Base-by-base conservation (phyloP, 1,139 yeast genomes). In the Wickerhamomyces sp. region DNA sequence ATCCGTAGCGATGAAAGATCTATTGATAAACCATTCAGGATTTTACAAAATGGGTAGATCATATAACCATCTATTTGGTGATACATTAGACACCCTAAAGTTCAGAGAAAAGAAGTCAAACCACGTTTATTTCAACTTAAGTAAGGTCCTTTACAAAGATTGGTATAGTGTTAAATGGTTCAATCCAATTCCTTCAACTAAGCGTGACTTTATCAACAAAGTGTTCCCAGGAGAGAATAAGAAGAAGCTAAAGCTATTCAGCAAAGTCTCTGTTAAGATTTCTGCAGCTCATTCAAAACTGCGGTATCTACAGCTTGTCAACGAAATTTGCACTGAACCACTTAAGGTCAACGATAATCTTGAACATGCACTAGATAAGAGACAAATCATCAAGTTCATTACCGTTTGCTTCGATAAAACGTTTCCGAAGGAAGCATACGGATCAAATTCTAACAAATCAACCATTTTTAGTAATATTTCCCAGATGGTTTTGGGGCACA, bases 371-470 rank as follows among this genome's bases (percentile, higher is more conserved):
- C 55, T 67, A 1, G 42, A 56, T 2, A 48, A 56, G 20, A 44
- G 49, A 12, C 33, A 45, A 0, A 76, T 81, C 0, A 49, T 68
- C 0, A 59, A 53, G 34, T 73, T 76, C 46, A 53, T 74, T 2
- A 48, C 70, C 3, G 52, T 65, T 1, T 43, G 76, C 0, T 41
- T 75, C 4, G 74, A 72, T 8, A 70, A 67, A 38, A 43, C 82
- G 0, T 61, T 84, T 25, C 88, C 92, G 0, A 31, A 55, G 2
- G 67, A 64, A 9, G 48, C 74, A 2, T 74, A 83, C 66, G 96
- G 96, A 0, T 58, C 76, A 1, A 45, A 45, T 2, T 44, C 49
- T 7, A 87, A 86, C 52, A 73, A 74, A 54, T 42, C 66, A 0
- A 44, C 56, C 0, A 51, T 85, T 0, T 55, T 67, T 31, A 48